Conservation (phyloP, 805 yeast genomes). For the Zygoascus flipseniorum region DNA sequence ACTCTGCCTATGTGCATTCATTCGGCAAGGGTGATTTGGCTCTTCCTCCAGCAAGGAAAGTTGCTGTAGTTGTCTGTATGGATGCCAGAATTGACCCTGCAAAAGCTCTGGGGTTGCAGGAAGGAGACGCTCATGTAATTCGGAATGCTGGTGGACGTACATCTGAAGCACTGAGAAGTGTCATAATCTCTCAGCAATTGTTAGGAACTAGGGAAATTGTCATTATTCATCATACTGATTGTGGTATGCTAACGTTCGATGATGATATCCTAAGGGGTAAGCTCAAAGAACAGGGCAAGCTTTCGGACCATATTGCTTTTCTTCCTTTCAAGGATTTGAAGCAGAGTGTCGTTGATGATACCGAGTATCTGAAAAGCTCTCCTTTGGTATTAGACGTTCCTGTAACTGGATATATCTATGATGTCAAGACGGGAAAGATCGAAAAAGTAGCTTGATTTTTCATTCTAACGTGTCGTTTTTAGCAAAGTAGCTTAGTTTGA, state of each 20-base stretch:
- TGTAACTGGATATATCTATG: conserved; percentile 33
- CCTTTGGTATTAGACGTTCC: conserved; percentile 33
- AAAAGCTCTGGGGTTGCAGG: conserved; percentile 29
- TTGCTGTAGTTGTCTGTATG: conserved; percentile 34
- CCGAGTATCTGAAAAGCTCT: conserved; percentile 25
- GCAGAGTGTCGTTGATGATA: conserved; percentile 32
- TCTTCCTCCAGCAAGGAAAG: conserved; percentile 32
- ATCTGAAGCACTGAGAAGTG: conserved; percentile 28
- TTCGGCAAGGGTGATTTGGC: conserved; percentile 28
- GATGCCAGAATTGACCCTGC: conserved; percentile 37
- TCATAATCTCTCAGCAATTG: conserved; percentile 34
- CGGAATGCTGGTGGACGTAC: conserved; percentile 40
- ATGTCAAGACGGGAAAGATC: conserved; percentile 30
- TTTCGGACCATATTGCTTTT: conserved; percentile 27
- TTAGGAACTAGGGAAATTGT: conserved; percentile 35
- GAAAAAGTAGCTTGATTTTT: background rate
- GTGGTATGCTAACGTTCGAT: conserved; percentile 37
- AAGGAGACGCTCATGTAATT: conserved; percentile 38
- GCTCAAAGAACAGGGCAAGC: conserved; percentile 27
- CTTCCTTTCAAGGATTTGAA: conserved; percentile 32
- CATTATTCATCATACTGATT: conserved; percentile 29
- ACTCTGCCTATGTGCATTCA: background rate
- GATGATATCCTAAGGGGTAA: conserved; percentile 28
- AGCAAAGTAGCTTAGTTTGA: too few species aligned
- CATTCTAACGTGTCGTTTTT: too few species aligned